Evolutionary conservation across 768 basidiomycete genomes (phyloP), one percentile per base, ranked within the genome.

Genomic region (Strobilomyces echinocephalus): DNA sequence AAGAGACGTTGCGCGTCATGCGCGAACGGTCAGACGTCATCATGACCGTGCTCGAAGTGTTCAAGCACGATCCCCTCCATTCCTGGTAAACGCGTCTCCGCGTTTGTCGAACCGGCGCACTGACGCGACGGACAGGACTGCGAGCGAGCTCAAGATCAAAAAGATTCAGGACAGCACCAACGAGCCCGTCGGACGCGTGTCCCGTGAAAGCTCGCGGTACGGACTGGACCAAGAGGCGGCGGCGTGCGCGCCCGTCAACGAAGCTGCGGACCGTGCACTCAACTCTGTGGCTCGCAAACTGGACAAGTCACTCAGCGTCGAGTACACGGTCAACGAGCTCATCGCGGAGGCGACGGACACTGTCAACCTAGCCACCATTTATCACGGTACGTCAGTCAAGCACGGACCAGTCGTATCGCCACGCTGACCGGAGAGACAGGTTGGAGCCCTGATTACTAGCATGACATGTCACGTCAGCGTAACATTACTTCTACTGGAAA

Each of bases 51-150:
- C 77, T 99, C 35, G 95, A 97, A 63, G 95, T 97, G 14, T 97
- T 98, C 82, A 92, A 90, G 68, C 83, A 95, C 64, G 95, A 99
- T 68, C 95, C 97, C 6, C 78, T 99, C 18, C 90, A 97, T 62
- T 86, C 83, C 30, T 98, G 95, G 95, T 92, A 46, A 24, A 24
- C 24, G 4, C 34, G 82, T 60, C 52, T 11, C 56, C 35, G 30
- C 45, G 12, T 20, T 15, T 35, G 26, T 31, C 24, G 16, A n/a
- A n/a, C 2, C 11, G 15, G 8, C 10, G 20, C n/a, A 21, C 44
- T 55, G n/a, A 40, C 24, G 4, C 15, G n/a, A 5, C 9, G 2
- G 6, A 7, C 55, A 91, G 88, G 90, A 87, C 87, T 3, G 85
- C 85, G 62, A 90, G 83, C 66, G 87, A 88, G 54, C 68, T 84